phyloP scores from a whole-genome alignment of 306 rosid species.

The Dryas drummondii region DNA sequence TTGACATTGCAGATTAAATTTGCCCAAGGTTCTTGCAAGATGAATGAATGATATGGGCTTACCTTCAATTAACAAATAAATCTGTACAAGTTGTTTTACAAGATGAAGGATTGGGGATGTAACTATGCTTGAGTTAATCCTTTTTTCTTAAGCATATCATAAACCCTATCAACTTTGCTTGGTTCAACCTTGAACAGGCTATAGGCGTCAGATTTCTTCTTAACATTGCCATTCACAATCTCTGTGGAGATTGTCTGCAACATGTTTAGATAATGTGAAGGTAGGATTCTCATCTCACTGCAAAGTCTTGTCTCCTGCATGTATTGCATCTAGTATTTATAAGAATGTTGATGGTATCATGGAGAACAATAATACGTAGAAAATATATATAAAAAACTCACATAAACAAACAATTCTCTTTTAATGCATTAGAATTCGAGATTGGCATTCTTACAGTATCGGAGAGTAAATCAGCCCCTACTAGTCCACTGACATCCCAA shows the following conservation, averaged over 20 bases:
- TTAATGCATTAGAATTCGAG: too few species aligned
- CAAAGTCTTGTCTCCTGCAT: conserved; percentile 74
- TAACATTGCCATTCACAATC: conserved; percentile 55
- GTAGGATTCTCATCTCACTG: conserved; percentile 66
- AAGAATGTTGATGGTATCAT: conserved; percentile 11
- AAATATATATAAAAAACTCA: too few species aligned
- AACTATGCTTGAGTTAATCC: conserved; percentile 42
- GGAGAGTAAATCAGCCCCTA: conserved; percentile 65
- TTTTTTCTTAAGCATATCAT: conserved; percentile 64
- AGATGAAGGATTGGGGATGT: background rate
- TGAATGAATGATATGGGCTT: background rate
- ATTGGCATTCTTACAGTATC: conserved; percentile 52
- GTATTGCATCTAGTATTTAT: background rate
- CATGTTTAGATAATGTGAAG: conserved; percentile 73
- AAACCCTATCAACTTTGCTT: conserved; percentile 73
- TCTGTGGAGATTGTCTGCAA: conserved; percentile 49
- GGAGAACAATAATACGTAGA: conserved; percentile 11
- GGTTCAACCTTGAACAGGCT: conserved; percentile 64
- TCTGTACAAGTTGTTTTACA: conserved; percentile 15
- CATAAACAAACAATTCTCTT: background rate
- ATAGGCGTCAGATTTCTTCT: conserved; percentile 65
- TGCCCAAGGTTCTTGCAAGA: background rate
- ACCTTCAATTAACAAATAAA: background rate
- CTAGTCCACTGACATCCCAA: conserved; percentile 71
- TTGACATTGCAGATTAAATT: too few species aligned